A percentile compares a stretch with the other conserved stretches of the same genome.
phyloP scores from a whole-genome alignment of 352 stramenopile species.

The Albugo laibachii region DNA sequence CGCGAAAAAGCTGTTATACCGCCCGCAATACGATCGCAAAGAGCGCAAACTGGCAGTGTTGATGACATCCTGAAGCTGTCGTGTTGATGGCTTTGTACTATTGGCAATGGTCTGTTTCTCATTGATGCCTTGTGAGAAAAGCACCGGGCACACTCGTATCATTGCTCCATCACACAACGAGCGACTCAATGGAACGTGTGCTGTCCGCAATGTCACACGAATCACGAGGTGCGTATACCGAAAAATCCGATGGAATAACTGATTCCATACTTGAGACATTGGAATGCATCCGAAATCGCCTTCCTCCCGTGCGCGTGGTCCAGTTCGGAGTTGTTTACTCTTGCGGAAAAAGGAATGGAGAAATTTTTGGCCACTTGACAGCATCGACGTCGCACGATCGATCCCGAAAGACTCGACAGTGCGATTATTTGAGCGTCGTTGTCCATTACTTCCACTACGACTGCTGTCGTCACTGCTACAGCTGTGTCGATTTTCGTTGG shows the following conservation, averaged over 20 bases:
- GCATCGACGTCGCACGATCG: constrained; percentile 18
- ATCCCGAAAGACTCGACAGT: constrained; percentile 9
- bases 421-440: not conserved
- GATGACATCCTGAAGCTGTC: constrained; percentile 58
- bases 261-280: constrained; percentile 16
- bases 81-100: constrained; percentile 64
- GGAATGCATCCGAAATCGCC: constrained; percentile 32
- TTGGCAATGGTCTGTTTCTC: constrained; percentile 86
- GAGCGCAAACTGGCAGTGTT: constrained; percentile 54
- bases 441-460: constrained; percentile 4
- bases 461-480: too few species aligned
- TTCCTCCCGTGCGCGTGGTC: constrained; percentile 12
- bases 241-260: constrained; percentile 16
- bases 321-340: too few species aligned
- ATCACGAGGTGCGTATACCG: constrained; percentile 56
- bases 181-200: constrained; percentile 9
- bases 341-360: constrained; percentile 32
- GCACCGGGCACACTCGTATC: constrained; percentile 46
- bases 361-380: constrained; percentile 39
- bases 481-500: too few species aligned
- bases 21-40: constrained; percentile 47
- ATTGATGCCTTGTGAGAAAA: constrained; percentile 84
- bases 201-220: constrained; percentile 53
- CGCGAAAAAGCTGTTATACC: constrained; percentile 50
- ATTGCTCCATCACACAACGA: constrained; percentile 41